These are phyloP conservation scores for Yamadazyma aaseri DNA, from an alignment of 1,139 yeast species.

Conservation along the genomic window DNA sequence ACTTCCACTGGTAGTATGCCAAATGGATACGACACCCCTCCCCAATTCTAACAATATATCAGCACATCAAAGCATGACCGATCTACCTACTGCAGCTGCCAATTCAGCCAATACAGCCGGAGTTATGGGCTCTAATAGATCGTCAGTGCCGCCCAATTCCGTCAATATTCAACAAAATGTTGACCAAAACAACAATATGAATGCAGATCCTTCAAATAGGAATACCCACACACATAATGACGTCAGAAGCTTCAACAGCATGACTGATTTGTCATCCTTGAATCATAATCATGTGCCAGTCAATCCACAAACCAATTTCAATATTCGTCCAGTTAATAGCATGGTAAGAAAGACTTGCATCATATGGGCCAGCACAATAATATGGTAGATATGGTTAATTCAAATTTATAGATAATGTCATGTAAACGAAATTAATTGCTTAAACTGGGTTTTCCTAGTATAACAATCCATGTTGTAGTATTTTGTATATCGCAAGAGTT, in stretches of 20 bases:
- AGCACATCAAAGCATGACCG: conserved; percentile 26
- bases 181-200: neutral
- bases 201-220: neutral
- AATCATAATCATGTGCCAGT: conserved; percentile 9
- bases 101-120: conserved; percentile 9
- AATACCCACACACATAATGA: conserved; percentile 12
- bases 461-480: too few relatives aligned
- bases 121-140: neutral
- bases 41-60: conserved; percentile 14
- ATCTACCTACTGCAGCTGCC: conserved; percentile 29
- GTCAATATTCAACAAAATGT: too few relatives aligned
- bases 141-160: neutral
- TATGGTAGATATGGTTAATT: conserved; percentile 5
- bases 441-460: too few relatives aligned
- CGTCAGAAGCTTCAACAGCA: conserved; percentile 36
- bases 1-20: conserved; percentile 10
- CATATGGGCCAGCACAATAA: conserved; percentile 14
- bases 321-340: conserved; percentile 32
- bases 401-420: neutral
- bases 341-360: conserved; percentile 38
- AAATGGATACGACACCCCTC: conserved; percentile 13
- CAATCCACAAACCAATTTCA: conserved; percentile 11
- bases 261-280: conserved; percentile 33
- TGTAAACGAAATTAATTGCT: too few relatives aligned
- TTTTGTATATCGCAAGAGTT: too few relatives aligned